Evolutionary conservation across 257 asterid genomes (phyloP), one percentile per base, ranked within the genome.

Genomic region (Forsythia suspensa): DNA sequence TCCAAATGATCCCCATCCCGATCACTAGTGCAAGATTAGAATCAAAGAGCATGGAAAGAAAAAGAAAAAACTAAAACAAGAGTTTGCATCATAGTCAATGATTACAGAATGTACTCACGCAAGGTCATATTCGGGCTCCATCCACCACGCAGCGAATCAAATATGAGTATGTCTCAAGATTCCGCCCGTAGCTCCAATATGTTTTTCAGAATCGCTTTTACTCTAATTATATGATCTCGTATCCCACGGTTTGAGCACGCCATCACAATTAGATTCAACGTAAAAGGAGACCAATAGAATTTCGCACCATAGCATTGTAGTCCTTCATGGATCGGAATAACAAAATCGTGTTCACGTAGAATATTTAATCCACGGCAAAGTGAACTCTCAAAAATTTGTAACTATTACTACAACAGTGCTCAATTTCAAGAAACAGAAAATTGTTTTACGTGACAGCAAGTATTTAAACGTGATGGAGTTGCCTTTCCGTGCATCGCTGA

Each of bases 1-100:
- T 6, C 78, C 82, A 21, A 87, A 89, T 2, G 91, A 85, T 51
- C 91, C 91, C 93, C 93, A 85, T 83, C n/a, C 92, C 84, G 74
- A 44, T 42, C 24, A 65, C 70, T 15, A 63, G 6, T 24, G 0
- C 5, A 63, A 6, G 1, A 10, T 63, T 10, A 36, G 29, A 48
- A 65, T 3, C 20, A 3, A 3, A 24, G 38, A 9, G 3, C 3
- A 10, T 3, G 37, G 69, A 24, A 48, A 48, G 2, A 8, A 21
- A 24, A 10, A 29, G 2, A 24, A 21, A 63, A 76, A 90, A n/a
- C n/a, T 86, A 36, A 88, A 90, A 80, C 21, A 73, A 85, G 73
- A n/a, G 85, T 87, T 77, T 5, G 8, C 20, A n/a, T 24, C 13
- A 63, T 8, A 21, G n/a, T n/a, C 3, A n/a, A 48, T 48, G 12